Base-by-base conservation (phyloP, 768 basidiomycete genomes). In the Candolleomyces eurysporus region DNA sequence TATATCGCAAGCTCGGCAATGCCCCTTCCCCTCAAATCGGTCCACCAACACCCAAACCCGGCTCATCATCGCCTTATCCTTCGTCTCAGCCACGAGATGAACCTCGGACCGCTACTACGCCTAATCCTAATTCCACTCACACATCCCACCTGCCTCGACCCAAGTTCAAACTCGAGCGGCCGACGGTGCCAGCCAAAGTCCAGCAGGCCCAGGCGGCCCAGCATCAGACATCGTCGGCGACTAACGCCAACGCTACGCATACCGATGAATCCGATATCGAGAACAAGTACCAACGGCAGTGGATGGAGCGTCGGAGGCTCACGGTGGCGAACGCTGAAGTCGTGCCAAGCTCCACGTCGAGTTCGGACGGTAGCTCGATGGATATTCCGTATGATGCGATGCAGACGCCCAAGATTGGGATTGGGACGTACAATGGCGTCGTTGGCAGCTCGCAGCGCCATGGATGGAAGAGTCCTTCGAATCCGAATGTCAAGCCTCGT, bases 211-310 rank as follows among this genome's bases (percentile, higher is more conserved):
- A 14, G 10, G 30, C 39, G 11, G 36, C 36, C 36, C 36, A 36
- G 8, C 32, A 36, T 5, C n/a, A 45, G 17, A 56, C 48, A n/a
- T 45, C 48, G 26, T 36, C 63, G 22, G 66, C 62, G 59, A 64
- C 60, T 6, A 36, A 45, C 55, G 30, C n/a, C 53, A 21, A 59
- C 63, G 14, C 79, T 76, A 1, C 72, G 59, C 21, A 79, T 79
- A 53, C 80, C 78, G 76, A 79, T 50, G 80, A 81, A 31, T 83
- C 82, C 11, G 80, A 83, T 57, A 57, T 79, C 4, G 81, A 82
- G 60, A 67, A 65, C 32, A 76, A 71, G 14, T 78, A 76, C 63
- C 79, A 82, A 57, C 66, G 63, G n/a, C 74, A 74, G 51, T 68
- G 69, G 48, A 68, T 71, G 42, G 73, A 78, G 17, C 72, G 71